Evolutionary conservation across 1,139 yeast species (phyloP).

Genomic region (Kodamaea sp.): DNA sequence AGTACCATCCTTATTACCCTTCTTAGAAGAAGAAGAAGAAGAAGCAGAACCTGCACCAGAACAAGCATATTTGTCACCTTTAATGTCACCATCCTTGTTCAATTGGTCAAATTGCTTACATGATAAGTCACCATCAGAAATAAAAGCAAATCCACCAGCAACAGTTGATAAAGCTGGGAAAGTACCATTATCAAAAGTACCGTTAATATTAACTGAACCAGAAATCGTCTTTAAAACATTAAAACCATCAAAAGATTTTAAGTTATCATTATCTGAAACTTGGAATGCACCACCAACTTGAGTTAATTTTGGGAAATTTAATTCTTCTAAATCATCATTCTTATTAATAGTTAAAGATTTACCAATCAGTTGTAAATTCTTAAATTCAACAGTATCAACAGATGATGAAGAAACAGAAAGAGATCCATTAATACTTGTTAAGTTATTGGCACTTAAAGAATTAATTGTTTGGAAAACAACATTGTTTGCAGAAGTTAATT

Average conservation of each 20-base stretch:
- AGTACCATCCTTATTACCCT: slow-evolving; percentile 25
- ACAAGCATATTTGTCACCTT: slow-evolving; percentile 87
- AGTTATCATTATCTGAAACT: slow-evolving; percentile 76
- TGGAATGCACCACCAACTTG: slow-evolving; percentile 84
- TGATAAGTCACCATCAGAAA: slow-evolving; percentile 74
- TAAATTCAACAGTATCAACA: slow-evolving; percentile 54
- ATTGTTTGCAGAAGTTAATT: slow-evolving; percentile 80
- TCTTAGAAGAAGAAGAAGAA: slow-evolving; percentile 48
- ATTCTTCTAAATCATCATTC: slow-evolving; percentile 66
- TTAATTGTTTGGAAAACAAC: slow-evolving; percentile 76
- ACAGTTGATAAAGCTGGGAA: slow-evolving; percentile 70
- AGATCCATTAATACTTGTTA: slow-evolving; percentile 73
- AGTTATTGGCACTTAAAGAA: slow-evolving; percentile 65
- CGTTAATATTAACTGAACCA: slow-evolving; percentile 82
- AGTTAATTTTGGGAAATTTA: slow-evolving; percentile 68
- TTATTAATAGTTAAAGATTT: slow-evolving; percentile 73
- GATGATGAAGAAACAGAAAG: slow-evolving; percentile 69
- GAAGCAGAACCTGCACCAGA: slow-evolving; percentile 63
- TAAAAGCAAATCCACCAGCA: slow-evolving; percentile 86
- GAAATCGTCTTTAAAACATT: slow-evolving; percentile 67
- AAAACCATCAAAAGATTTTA: slow-evolving; percentile 68
- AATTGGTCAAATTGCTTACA: slow-evolving; percentile 71
- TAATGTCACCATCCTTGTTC: slow-evolving; percentile 71
- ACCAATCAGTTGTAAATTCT: slow-evolving; percentile 61
- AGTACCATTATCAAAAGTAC: slow-evolving; percentile 77